phyloP scores from a whole-genome alignment of 2,329 filamentous ascomycete genomes.

The Calonectria fujianensis region DNA sequence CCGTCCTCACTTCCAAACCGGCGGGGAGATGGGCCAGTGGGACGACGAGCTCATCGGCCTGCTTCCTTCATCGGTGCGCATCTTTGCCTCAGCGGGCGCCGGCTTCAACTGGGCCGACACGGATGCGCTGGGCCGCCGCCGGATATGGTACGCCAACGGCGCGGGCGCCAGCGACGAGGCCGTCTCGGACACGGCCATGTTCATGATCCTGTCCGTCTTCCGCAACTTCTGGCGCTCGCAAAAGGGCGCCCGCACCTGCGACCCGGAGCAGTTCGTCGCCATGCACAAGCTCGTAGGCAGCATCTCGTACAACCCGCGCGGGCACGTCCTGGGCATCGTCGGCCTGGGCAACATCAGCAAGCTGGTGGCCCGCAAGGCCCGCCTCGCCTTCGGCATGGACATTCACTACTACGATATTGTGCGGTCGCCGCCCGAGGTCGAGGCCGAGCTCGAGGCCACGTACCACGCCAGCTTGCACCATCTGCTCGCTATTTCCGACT shows the following conservation, averaged over 20 bases:
- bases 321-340: conserved; percentile 70
- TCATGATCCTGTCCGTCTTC: conserved; percentile 67
- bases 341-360: conserved; percentile 69
- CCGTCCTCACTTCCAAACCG: conserved; percentile 76
- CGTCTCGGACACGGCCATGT: conserved; percentile 65
- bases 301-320: conserved; percentile 69
- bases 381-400: conserved; percentile 70
- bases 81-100: conserved; percentile 77
- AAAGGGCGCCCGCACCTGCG: conserved; percentile 44
- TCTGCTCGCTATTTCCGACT: conserved; percentile 58
- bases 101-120: conserved; percentile 79
- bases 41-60: conserved; percentile 73
- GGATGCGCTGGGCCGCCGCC: conserved; percentile 60
- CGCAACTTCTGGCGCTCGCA: conserved; percentile 69
- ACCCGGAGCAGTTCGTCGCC: conserved; percentile 41
- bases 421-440: conserved; percentile 53
- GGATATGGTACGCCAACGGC: conserved; percentile 67
- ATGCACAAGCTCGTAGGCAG: conserved; percentile 48
- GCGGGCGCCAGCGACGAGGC: conserved; percentile 65
- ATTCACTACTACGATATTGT: conserved; percentile 71
- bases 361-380: conserved; percentile 67
- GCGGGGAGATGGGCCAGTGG: conserved; percentile 79
- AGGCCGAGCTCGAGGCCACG: conserved; percentile 54
- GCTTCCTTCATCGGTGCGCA: conserved; percentile 71
- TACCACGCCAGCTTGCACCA: conserved; percentile 55